Evolutionary conservation across 169 alveolate genomes (phyloP), one percentile per base, ranked within the genome.

Genomic region (Plasmodium blacklocki): DNA sequence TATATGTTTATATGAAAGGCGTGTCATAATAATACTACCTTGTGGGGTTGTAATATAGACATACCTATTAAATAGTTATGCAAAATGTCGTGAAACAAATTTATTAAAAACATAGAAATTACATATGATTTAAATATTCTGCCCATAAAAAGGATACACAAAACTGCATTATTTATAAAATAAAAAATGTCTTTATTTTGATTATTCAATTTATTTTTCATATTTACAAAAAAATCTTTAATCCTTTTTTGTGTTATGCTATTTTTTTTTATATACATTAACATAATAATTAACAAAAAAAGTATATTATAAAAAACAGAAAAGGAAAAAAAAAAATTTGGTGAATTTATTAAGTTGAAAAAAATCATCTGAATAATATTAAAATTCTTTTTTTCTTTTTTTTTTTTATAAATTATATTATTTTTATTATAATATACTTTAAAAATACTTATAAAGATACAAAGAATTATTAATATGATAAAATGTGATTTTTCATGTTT

Each of bases 81-180:
- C 23, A 83, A 58, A 43, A 83, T 39, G 50, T 83, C 91, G 68
- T 83, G 74, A 83, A 83, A 83, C 73, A 83, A 70, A 54, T 70
- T 62, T 18, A 64, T 54, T 67, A 83, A 70, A 83, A 83, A 83
- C 54, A 83, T 83, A 2, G 56, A 70, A 47, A 83, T 12, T 4
- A 83, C 29, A 50, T 70, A 83, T 4, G 78, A 54, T 67, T 83
- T 83, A n/a, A 71, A 47, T 26, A 83, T 21, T 68, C 26, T 43
- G 50, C 54, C 72, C 18, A 83, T 68, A 83, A 83, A 83, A 71
- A 45, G n/a, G 43, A 68, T 32, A 56, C 26, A 49, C 19, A 73
- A 39, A 18, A 73, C 2, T 18, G 70, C 71, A 26, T 78, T 78
- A 52, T 78, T 78, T 23, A 78, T 26, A 59, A 78, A 52, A 66